Base-by-base conservation (phyloP, 2,329 filamentous ascomycete genomes). In the Uncinocarpus reesii region DNA sequence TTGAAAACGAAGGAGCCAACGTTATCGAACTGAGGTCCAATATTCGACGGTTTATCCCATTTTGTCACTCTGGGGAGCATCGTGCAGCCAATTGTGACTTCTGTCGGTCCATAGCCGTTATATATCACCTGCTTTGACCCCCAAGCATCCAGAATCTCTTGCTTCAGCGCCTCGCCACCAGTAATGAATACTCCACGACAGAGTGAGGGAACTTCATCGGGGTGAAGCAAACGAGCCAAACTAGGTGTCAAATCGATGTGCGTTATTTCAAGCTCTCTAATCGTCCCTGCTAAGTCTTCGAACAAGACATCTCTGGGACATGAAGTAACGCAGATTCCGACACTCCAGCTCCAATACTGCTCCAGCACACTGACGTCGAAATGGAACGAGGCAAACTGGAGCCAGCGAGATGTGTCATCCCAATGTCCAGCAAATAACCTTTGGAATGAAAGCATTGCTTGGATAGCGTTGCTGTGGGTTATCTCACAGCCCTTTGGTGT, bases 311-410 rank as follows among this genome's bases (percentile, higher is more conserved):
- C 88, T 55, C 86, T 78, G 0, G 86, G 84, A 5, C 86, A 88
- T 1, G 85, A 81, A 1, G 90, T 83, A 0, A 95, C 76, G 3
- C 84, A 82, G 21, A 95, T 88, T 1, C 88, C 88, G 0, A 92
- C 84, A 23, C 83, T 87, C 89, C 89, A 95, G 50, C 83, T 92
- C 87, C 87, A 95, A 62, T 90, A 95, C 59, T 95, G 89, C 60
- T 95, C 89, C 0, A 95, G 73, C 0, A 95, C 84, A 1, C 86
- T 92, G 3, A 95, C 89, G 58, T 95, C 90, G 52, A 95, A 95
- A 63, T 95, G 90, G 49, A 95, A 86, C 0, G 87, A 89, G 1
- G 90, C 90, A 60, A 95, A 95, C 60, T 95, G 90, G 0, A 95
- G 72, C 83, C 87, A 95, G 50, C 84, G 79, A 0, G 88, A 93